Evolutionary conservation across 352 stramenopile species (phyloP), one percentile per base, ranked within the genome.

Genomic region (Globisporangium iwayamae): DNA sequence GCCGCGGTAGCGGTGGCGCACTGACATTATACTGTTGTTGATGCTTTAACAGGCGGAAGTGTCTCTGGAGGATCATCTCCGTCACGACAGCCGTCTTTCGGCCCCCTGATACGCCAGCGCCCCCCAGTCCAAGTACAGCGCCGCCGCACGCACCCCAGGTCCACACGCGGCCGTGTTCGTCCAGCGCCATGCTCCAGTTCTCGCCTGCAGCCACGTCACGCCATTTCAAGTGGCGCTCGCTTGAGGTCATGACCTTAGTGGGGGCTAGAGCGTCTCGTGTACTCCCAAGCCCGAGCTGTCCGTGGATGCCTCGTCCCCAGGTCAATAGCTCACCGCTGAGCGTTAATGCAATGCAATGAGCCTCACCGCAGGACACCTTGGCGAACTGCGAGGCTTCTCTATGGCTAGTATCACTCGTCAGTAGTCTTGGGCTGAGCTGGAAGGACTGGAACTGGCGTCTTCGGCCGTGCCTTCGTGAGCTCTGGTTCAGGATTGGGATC

Each of bases 141-240:
- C 79, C 71, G 1, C 79, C 83, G 56, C 69, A 83, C 0, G 73
- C 81, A 1, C 90, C 90, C 90, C 91, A 98, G 1, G 80, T 80
- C 73, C 88, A 96, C 39, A 97, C 75, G 20, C 76, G 62, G 0
- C 89, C 91, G 11, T 79, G 59, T 3, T 51, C 60, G 16, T 89
- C 81, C 8, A 97, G 70, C 14, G 82, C 86, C 69, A 97, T 74
- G 32, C 75, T 85, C 74, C 89, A 97, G 56, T 92, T 88, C 34
- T 85, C 73, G 3, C 90, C 90, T 1, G 79, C 81, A 22, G 77
- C 75, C 38, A 92, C 73, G 22, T 88, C 79, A 8, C 54, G 54
- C 76, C 75, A 90, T 28, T 20, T 45, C 1, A 68, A 59, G 9
- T 14, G 11, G 13, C 11, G 63, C 20, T n/a, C 25, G 8, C 28